These are phyloP conservation scores for Thalassiosira sp. DNA, from an alignment of 352 stramenopile genomes.

Conservation along the genomic window DNA sequence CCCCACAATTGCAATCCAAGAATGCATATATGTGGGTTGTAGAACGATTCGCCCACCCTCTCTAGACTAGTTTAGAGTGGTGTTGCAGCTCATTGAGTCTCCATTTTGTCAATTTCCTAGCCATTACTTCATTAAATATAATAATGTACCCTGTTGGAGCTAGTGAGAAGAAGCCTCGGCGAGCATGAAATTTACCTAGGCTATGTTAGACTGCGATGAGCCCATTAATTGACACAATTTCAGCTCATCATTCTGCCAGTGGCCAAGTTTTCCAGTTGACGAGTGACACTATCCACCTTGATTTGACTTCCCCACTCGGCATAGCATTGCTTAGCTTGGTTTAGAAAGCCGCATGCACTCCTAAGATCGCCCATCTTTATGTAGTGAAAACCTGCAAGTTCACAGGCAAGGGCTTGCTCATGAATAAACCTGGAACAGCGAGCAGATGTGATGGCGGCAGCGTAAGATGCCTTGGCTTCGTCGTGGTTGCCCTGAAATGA, in stretches of 20 bases:
- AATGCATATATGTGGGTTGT: too few relatives aligned
- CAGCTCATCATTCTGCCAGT: not conserved
- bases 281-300: slow-evolving; percentile 14
- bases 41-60: too few relatives aligned
- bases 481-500: slow-evolving; percentile 22
- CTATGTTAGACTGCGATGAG: too few relatives aligned
- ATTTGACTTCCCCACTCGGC: slow-evolving; percentile 41
- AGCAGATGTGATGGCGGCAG: slow-evolving; percentile 27
- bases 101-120: too few relatives aligned
- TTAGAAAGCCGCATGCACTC: slow-evolving; percentile 11
- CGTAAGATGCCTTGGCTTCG: slow-evolving; percentile 33
- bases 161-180: too few relatives aligned
- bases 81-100: too few relatives aligned
- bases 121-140: too few relatives aligned
- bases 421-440: slow-evolving; percentile 42
- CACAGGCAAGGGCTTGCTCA: slow-evolving; percentile 53
- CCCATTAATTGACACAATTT: too few relatives aligned
- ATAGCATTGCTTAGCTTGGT: slow-evolving; percentile 40
- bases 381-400: slow-evolving; percentile 41
- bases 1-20: too few relatives aligned
- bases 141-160: too few relatives aligned
- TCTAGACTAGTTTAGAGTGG: too few relatives aligned
- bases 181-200: too few relatives aligned
- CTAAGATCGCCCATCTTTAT: slow-evolving; percentile 18
- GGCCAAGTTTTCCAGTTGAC: not conserved